phyloP scores from a whole-genome alignment of 495 filamentous ascomycete genomes.

The Trichoderma erinaceum region DNA sequence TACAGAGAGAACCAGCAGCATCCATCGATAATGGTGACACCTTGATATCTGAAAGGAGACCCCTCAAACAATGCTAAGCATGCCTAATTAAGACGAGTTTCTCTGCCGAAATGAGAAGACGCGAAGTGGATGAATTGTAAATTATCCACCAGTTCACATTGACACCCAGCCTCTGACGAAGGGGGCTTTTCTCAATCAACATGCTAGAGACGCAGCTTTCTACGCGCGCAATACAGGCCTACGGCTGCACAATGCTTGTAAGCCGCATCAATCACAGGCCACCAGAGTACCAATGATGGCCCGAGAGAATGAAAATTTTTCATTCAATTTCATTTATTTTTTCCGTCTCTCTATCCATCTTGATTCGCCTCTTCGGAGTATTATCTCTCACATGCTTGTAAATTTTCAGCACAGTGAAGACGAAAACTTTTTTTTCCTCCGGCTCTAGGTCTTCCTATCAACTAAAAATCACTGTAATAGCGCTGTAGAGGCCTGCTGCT shows the following conservation, averaged over 20 bases:
- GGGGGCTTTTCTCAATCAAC: background rate
- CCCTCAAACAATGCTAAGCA: too few relatives aligned
- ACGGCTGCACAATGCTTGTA: background rate
- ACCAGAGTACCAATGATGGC: background rate
- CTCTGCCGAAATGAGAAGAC: background rate
- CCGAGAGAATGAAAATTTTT: too few relatives aligned
- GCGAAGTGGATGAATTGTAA: background rate
- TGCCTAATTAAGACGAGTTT: too few relatives aligned
- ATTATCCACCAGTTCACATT: background rate
- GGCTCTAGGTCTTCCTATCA: too few relatives aligned
- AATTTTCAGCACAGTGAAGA: too few relatives aligned
- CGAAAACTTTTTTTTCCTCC: background rate
- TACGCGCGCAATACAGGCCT: background rate
- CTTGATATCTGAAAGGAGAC: background rate
- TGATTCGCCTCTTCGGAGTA: too few relatives aligned
- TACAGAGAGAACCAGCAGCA: background rate
- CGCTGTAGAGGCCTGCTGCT: background rate
- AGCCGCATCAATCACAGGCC: background rate
- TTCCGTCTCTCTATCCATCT: too few relatives aligned
- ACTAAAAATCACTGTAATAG: background rate
- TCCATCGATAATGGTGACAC: background rate
- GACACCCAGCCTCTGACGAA: background rate
- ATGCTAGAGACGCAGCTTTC: too few relatives aligned
- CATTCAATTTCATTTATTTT: too few relatives aligned
- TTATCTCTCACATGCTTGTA: too few relatives aligned